Base-by-base conservation (phyloP, 1,284 basidiomycete species). In the Cerioporus squamosus region DNA sequence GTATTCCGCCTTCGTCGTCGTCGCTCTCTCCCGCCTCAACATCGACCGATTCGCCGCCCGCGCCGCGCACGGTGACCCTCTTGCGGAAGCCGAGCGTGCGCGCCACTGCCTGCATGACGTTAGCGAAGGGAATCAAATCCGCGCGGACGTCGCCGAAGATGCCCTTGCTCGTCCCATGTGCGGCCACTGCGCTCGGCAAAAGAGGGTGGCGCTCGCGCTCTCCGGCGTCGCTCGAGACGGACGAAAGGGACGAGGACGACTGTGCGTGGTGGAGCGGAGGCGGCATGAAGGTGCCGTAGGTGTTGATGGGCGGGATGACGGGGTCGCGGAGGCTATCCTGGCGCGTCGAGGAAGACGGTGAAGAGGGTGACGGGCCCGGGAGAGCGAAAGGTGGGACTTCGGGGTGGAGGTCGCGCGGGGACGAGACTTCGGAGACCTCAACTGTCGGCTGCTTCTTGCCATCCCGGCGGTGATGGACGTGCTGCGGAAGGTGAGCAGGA, bases 241-340 rank as follows among this genome's bases (percentile, higher is more conserved):
- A 24, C 15, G 50, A 57, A 54, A 60, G 26, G 18, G 59, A 58
- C n/a, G 51, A 44, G 2, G 59, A 38, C 56, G 58, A 55, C 53
- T 39, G 51, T 3, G 43, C 22, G 24, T 31, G 40, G 31, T 60
- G 47, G 56, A 45, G 62, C 43, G 43, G 53, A 17, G 63, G 45
- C n/a, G 71, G 65, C 46, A 74, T 65, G 63, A 80, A 80, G 4
- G 81, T 79, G 3, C 83, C 82, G 61, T 85, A 84, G 1, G 75
- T 74, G 62, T 79, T 82, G 60, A 80, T 79, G 2, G 79, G 69
- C 0, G 81, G 79, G 29, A 81, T 77, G 22, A 76, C 62, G 0
- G 75, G 72, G 63, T 74, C 47, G 29, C 33, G 22, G 43, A 38
- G 39, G 2, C 39, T 31, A 14, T 51, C n/a, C 31, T 20, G 22